Base-by-base conservation (phyloP, 345 rosid genomes). In the Rhodamnia rubescens region DNA sequence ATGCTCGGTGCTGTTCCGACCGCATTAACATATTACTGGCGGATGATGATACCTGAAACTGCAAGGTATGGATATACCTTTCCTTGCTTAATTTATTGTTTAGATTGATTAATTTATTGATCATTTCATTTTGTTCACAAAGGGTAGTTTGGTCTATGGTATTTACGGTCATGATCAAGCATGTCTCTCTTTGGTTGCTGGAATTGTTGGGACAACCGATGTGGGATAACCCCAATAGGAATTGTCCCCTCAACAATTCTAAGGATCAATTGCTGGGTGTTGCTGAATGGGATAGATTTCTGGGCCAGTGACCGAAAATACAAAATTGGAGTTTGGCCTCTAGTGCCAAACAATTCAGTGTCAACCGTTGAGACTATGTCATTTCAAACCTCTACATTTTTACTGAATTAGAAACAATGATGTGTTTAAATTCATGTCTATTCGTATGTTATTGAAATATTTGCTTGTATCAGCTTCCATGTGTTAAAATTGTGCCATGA, bases 41-140 rank as follows among this genome's bases (percentile, higher is more conserved):
- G 97, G 15, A 93, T 94, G 95, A 87, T 88, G 86, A 94, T 94
- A 95, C 97, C 97, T 14, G 97, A 94, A 92, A 92, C 97, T 27
- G 95, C 97, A 57, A 91, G 95, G 96, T 93, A 88, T 29, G 16
- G 32, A 8, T 42, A 2, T 16, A 32, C 4, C 22, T 36, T 64
- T 32, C 22, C 36, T 15, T 64, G 21, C 44, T 64, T 64, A 32
- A 32, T 64, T 64, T 16, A 32, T 1, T 36, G 21, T 32, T 36
- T 64, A 7, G 7, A 7, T 64, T 4, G 75, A 64, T 29, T 64
- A 15, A 64, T 64, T 36, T 8, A 64, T 15, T 16, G 44, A 16
- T 64, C 42, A 12, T 64, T 32, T 64, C 42, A 64, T 29, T 29
- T 64, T 64, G 22, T 64, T 16, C 22, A 64, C 8, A 64, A 16